phyloP scores from a whole-genome alignment of 176 grass and related monocot genomes.

The Oryza nivara region DNA sequence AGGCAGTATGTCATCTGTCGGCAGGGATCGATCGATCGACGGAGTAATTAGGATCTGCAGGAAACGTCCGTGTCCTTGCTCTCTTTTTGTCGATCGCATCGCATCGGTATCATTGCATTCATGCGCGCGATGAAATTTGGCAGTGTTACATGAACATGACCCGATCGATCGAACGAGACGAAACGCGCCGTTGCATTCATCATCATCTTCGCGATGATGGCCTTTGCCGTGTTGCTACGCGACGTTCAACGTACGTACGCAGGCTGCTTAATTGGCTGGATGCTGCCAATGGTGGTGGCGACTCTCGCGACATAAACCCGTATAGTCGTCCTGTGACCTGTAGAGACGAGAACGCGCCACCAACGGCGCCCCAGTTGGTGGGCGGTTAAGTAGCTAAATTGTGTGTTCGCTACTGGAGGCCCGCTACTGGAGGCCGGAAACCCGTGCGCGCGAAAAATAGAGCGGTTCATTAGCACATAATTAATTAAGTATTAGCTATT shows the following conservation, averaged over 20 bases:
- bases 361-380: constrained; percentile 3
- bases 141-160: neutral
- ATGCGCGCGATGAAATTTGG: constrained; percentile 8
- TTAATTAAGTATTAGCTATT: too few species aligned
- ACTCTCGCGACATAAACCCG: neutral
- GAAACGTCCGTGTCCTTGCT: neutral
- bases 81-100: too few species aligned
- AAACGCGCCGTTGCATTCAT: neutral
- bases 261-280: neutral
- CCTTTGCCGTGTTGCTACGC: constrained; percentile 15
- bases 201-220: too few species aligned
- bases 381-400: neutral
- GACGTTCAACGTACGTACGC: neutral
- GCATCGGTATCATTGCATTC: neutral
- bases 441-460: too few species aligned
- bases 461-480: too few species aligned
- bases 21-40: neutral
- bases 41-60: neutral
- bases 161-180: neutral
- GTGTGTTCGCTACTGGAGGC: too few species aligned
- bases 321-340: neutral
- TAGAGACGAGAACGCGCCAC: constrained; percentile 1
- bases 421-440: too few species aligned
- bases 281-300: neutral
- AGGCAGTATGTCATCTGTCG: neutral